These are phyloP conservation scores for Gentiana macrophylla DNA, from an alignment of 257 asterid species.

Conservation along the genomic window DNA sequence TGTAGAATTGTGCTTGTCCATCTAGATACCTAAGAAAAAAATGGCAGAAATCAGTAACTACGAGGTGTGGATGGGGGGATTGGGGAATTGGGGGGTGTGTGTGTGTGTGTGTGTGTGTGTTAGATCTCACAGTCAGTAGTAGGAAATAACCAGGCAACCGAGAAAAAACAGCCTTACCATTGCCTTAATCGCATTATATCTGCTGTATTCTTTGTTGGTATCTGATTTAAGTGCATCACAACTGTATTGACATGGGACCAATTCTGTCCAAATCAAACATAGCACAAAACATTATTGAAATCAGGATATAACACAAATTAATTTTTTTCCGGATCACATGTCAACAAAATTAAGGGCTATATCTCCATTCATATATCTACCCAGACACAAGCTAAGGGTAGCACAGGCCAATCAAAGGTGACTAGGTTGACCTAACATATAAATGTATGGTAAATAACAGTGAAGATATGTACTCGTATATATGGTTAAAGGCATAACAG, in stretches of 20 bases:
- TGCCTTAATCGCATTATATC: conserved; percentile 94
- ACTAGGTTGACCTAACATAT: too few species aligned
- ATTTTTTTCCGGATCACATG: background rate
- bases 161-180: conserved; percentile 44
- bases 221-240: conserved; percentile 55
- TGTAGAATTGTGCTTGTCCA: conserved; percentile 76
- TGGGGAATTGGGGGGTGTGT: too few species aligned
- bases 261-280: conserved; percentile 41
- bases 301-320: conserved; percentile 4
- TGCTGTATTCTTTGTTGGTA: conserved; percentile 79
- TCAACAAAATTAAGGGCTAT: background rate
- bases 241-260: conserved; percentile 87
- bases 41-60: background rate
- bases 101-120: too few species aligned
- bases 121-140: too few species aligned
- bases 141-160: conserved; percentile 5
- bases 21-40: conserved; percentile 60
- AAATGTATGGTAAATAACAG: too few species aligned
- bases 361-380: too few species aligned
- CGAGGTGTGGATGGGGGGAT: too few species aligned
- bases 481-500: too few species aligned
- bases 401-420: too few species aligned
- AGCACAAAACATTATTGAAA: conserved; percentile 9
- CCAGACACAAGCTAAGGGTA: too few species aligned
- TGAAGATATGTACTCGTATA: too few species aligned